phyloP scores from a whole-genome alignment of 1,284 basidiomycete species.

The Lentinula novae-zelandiae region DNA sequence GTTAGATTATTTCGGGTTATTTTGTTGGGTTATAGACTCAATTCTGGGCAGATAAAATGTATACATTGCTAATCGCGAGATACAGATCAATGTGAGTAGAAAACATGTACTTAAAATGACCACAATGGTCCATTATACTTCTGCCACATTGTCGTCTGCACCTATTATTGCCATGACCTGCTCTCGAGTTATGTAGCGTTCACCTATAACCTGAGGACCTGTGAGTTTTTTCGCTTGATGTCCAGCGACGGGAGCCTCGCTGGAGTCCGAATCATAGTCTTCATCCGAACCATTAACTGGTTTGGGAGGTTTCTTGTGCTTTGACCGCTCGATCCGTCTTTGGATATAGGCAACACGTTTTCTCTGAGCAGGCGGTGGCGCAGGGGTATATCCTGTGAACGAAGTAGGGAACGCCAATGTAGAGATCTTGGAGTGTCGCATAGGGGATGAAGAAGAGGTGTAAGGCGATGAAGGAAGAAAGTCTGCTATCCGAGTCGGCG shows the following conservation, averaged over 20 bases:
- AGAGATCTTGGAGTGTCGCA: not conserved
- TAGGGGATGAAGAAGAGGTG: not conserved
- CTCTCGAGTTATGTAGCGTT: not conserved
- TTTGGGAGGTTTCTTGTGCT: conserved; percentile 5
- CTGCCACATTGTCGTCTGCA: conserved; percentile 5
- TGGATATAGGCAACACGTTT: conserved; percentile 14
- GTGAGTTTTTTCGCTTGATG: not conserved
- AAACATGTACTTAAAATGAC: not conserved
- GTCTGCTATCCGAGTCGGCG: not conserved
- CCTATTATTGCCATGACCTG: conserved; percentile 7
- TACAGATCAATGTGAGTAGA: not conserved
- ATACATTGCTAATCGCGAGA: not conserved
- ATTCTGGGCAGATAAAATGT: not conserved
- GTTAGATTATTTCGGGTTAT: not conserved
- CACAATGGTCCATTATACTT: not conserved
- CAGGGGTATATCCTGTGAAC: conserved; percentile 11
- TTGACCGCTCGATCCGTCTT: conserved; percentile 15
- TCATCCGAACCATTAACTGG: conserved; percentile 7
- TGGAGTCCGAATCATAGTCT: conserved; percentile 1
- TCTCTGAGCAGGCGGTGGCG: conserved; percentile 12
- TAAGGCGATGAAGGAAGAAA: not conserved
- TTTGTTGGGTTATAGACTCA: too few relatives aligned
- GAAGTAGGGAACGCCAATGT: conserved; percentile 11
- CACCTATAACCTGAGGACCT: not conserved
- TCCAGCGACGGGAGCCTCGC: not conserved